phyloP scores from a whole-genome alignment of 192 early-diverging fungal genomes.

The Entomortierella lignicola region DNA sequence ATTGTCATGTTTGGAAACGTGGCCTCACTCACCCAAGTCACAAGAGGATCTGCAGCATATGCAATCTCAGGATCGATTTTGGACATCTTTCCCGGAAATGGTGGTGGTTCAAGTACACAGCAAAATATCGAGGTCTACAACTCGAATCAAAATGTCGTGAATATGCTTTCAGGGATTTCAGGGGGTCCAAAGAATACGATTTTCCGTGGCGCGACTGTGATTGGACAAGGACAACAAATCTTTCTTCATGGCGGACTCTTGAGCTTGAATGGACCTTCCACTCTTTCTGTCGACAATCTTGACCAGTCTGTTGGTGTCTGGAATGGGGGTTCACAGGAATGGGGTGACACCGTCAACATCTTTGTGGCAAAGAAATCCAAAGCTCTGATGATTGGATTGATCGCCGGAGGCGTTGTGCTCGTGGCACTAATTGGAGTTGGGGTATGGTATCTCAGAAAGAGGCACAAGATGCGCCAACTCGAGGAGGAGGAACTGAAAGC shows the following conservation, averaged over 20 bases:
- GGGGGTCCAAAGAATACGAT: conserved; percentile 35
- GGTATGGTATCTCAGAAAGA: conserved; percentile 17
- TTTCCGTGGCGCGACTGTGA: conserved; percentile 26
- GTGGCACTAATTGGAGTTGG: conserved; percentile 15
- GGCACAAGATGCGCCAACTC: neutral
- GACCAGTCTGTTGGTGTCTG: conserved; percentile 21
- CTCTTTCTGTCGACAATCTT: conserved; percentile 3
- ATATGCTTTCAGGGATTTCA: neutral
- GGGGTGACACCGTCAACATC: conserved; percentile 12
- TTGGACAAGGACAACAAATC: conserved; percentile 35
- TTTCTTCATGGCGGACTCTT: conserved; percentile 41
- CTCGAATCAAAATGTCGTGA: neutral
- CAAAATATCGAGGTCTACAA: conserved; percentile 25
- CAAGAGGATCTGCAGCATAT: conserved; percentile 33
- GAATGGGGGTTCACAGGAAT: conserved; percentile 20
- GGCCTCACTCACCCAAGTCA: conserved; percentile 6
- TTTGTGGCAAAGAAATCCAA: conserved; percentile 31
- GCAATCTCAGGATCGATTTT: conserved; percentile 4
- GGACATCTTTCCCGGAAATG: conserved; percentile 40
- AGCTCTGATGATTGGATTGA: conserved; percentile 36
- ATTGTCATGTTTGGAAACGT: conserved; percentile 55
- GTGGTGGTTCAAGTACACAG: conserved; percentile 12
- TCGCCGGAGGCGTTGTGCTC: conserved; percentile 17
- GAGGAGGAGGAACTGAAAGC: conserved; percentile 36
- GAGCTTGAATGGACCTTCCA: neutral